Evolutionary conservation across 345 rosid species (phyloP), one percentile per base, ranked within the genome.

Genomic region (Camelina hispida): DNA sequence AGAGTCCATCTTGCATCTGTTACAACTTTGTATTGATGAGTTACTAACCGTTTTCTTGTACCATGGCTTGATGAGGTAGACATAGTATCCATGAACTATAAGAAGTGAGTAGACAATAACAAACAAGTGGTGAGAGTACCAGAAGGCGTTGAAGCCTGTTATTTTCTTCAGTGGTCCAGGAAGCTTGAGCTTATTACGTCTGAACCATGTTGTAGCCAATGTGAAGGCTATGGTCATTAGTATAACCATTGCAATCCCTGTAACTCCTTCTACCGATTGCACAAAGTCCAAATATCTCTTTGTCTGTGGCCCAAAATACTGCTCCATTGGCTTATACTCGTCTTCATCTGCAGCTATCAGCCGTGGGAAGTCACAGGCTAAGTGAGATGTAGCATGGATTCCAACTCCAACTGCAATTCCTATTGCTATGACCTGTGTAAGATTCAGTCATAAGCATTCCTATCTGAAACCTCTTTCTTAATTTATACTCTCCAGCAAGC

Each of bases 51-150:
- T 89, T 77, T 87, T 91, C 82, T 89, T 89, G 81, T 79, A 80
- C 90, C 88, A 85, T 38, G 69, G 52, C 50, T 83, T 60, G 71
- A 81, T 84, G 34, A 89, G 83, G 82, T 84, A 91, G 9, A 91
- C 81, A 76, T 82, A 81, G 52, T 57, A 63, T 11, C 97, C 94
- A 25, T 91, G 97, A 4, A 86, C 83, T 23, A 91, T 5, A 30
- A 91, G 92, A 60, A 89, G 79, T 2, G 88, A 32, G 72, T 88
- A 91, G 79, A 91, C 94, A 9, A 91, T 81, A 73, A 89, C 75
- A 75, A 91, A 89, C 62, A 91, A 80, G 64, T 91, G 97, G 77
- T 91, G 97, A 28, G 94, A 91, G 74, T 91, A 89, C 97, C 97
- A 91, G 62, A 91, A 91, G 51, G 93, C 94, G 30, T 91, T 91